Base-by-base conservation (phyloP, 164 flowering plant species). In the Kingdonia uniflora region DNA sequence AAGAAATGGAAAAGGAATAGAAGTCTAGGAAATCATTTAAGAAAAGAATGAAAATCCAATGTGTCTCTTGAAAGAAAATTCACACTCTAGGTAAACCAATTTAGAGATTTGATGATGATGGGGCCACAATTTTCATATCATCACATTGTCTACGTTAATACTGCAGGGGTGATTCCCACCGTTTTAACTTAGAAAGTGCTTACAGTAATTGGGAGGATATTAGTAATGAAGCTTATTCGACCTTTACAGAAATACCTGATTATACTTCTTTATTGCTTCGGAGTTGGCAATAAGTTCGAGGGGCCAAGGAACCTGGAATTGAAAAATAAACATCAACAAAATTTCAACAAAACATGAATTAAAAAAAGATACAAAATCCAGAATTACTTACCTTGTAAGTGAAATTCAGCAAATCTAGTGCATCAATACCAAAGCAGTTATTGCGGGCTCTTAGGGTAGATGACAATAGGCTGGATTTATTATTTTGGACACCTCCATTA, bases 241-340 rank as follows among this genome's bases (percentile, higher is more conserved):
- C n/a, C n/a, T n/a, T n/a, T n/a, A 37, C 65, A 42, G 15, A 17
- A 4, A 11, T 71, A 87, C 99, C 92, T 87, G 95, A 62, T 94
- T 89, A 68, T 89, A 94, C 68, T 94, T 94, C 67, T 78, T 83
- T 38, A 87, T 73, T 54, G 95, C 86, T 66, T 87, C 95, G 11
- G 70, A 35, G 56, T 89, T 89, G 33, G 89, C 97, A 66, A 89
- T 87, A 41, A 94, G 86, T 63, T 94, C 99, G 65, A 94, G 95
- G 5, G 99, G 99, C 97, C 99, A 94, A 49, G 99, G 61, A 49
- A 94, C 95, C 99, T 89, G 59, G 17, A 56, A 67, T 23, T 56
- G 16, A 53, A 39, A 61, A 22, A 47, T 21, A 20, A 17, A 43
- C 5, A 20, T 29, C 7, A 41, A 14, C 25, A 29, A 29, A 29